phyloP scores from a whole-genome alignment of 768 basidiomycete genomes.

The Cyclocybe cylindracea region DNA sequence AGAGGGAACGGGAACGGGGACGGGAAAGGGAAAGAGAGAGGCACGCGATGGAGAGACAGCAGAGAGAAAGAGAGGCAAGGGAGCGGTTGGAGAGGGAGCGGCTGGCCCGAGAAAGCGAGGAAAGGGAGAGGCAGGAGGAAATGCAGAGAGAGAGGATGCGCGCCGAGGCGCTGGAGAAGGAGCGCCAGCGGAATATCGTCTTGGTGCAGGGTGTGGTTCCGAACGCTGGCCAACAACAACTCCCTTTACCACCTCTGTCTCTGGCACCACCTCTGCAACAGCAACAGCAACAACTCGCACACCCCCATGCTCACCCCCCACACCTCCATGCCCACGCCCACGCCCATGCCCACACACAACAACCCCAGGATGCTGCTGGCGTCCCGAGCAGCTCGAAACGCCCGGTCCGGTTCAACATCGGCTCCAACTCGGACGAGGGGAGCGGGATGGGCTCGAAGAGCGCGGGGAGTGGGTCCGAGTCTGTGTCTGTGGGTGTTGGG shows the following conservation, averaged over 20 bases:
- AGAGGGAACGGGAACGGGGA: slow-evolving; percentile 1
- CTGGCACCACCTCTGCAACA: no score
- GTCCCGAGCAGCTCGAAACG: slow-evolving; percentile 8
- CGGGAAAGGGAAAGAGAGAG: not conserved
- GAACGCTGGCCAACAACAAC: not conserved
- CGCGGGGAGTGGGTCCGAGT: slow-evolving; percentile 36
- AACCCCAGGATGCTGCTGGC: no score
- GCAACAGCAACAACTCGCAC: no score
- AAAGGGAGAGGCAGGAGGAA: slow-evolving; percentile 10
- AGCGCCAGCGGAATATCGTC: slow-evolving; percentile 6
- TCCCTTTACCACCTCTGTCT: no score
- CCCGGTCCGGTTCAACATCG: slow-evolving; percentile 51
- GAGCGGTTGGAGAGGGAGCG: slow-evolving; percentile 4
- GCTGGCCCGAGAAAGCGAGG: not conserved
- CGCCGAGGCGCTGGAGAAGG: slow-evolving; percentile 5
- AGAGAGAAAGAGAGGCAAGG: no score
- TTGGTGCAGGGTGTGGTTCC: not conserved
- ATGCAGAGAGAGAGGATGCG: slow-evolving; percentile 10
- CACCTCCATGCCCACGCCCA: not conserved
- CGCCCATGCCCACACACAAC: no score
- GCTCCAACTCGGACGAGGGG: slow-evolving; percentile 59
- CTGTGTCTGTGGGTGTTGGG: slow-evolving; percentile 18
- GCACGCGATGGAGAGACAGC: no score
- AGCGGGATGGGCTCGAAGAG: slow-evolving; percentile 34
- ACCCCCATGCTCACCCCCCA: no score